Evolutionary conservation across 2,329 filamentous ascomycete species (phyloP).

Genomic region (Venturia nashicola): DNA sequence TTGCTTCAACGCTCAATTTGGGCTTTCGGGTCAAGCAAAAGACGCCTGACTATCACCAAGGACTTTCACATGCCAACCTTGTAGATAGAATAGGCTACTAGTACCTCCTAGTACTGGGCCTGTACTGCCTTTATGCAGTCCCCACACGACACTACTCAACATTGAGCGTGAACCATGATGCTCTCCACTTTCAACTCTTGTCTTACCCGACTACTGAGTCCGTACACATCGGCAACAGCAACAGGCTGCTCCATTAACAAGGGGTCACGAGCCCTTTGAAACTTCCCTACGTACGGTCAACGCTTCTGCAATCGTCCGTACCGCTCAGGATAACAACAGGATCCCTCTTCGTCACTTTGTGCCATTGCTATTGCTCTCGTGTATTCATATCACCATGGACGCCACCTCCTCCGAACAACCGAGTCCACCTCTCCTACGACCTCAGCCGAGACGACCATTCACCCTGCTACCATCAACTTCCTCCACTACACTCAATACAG

Average conservation of each 20-base stretch:
- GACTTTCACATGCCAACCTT: neutral
- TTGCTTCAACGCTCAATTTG: neutral
- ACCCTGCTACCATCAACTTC: conserved; percentile 8
- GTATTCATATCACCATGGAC: neutral
- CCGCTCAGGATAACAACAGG: neutral
- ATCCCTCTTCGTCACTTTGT: neutral
- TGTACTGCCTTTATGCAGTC: neutral
- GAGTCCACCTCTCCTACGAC: conserved; percentile 23
- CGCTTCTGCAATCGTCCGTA: neutral
- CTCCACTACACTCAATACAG: conserved; percentile 10
- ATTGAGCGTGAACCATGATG: neutral
- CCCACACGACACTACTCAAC: neutral
- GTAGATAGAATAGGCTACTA: neutral
- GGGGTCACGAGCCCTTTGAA: neutral
- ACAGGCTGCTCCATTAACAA: neutral
- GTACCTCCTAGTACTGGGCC: neutral
- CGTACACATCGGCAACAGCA: neutral
- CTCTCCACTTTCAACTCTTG: neutral
- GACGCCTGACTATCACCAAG: neutral
- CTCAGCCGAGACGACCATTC: conserved; percentile 26
- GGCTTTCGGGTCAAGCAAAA: neutral
- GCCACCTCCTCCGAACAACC: neutral
- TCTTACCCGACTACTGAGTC: neutral
- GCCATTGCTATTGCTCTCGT: neutral
- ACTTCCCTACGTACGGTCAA: neutral